Conservation (phyloP, 2,329 filamentous ascomycete species). For the Fusarium tanahbumbuense region DNA sequence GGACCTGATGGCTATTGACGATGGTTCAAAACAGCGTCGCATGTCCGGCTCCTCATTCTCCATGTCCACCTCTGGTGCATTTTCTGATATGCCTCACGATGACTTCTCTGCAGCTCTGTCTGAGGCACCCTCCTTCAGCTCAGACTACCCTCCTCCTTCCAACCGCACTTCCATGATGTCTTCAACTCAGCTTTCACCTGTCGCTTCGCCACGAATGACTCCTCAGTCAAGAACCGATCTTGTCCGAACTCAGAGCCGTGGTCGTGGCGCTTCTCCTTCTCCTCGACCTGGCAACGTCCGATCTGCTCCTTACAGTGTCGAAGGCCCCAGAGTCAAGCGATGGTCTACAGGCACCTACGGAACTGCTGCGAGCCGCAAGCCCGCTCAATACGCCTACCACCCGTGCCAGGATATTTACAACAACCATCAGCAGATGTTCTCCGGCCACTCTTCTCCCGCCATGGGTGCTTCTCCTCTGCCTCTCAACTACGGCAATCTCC, state of each 20-base stretch:
- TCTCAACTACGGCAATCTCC: slow-evolving; percentile 66
- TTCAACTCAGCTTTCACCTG: slow-evolving; percentile 77
- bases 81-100: slow-evolving; percentile 78
- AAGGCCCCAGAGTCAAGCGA: slow-evolving; percentile 74
- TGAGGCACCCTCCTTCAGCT: slow-evolving; percentile 74
- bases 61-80: slow-evolving; percentile 72
- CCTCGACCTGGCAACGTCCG: slow-evolving; percentile 72
- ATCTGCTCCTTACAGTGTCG: slow-evolving; percentile 77
- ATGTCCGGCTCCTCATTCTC: slow-evolving; percentile 81
- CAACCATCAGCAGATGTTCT: slow-evolving; percentile 64
- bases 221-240: slow-evolving; percentile 70
- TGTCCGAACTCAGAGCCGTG: slow-evolving; percentile 73
- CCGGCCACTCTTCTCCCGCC: slow-evolving; percentile 56
- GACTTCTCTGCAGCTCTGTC: slow-evolving; percentile 75
- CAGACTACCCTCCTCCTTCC: slow-evolving; percentile 74
- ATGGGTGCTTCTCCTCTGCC: slow-evolving; percentile 61
- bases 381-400: slow-evolving; percentile 72
- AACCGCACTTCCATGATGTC: slow-evolving; percentile 78
- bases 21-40: slow-evolving; percentile 67
- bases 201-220: slow-evolving; percentile 76
- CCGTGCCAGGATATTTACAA: slow-evolving; percentile 70
- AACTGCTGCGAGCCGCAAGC: slow-evolving; percentile 64
- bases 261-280: slow-evolving; percentile 74
- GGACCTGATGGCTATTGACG: slow-evolving; percentile 63
- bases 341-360: slow-evolving; percentile 83